Conservation (phyloP, 1,284 basidiomycete genomes). For the Veloporphyrellus conicus region DNA sequence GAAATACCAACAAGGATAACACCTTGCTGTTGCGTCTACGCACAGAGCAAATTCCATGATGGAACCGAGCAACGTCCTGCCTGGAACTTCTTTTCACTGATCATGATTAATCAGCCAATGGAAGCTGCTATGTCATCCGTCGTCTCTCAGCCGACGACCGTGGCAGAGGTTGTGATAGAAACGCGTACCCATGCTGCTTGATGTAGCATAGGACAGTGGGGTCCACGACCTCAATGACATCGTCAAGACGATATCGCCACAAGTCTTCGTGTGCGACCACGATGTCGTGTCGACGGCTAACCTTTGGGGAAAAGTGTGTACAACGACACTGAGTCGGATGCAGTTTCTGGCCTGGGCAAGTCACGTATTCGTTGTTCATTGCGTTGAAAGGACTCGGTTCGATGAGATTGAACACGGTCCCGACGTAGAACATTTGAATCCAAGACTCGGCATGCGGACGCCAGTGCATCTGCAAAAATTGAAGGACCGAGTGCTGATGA, state of each 20-base stretch:
- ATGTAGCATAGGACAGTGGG: conserved; percentile 24
- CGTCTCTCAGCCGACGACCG: background rate
- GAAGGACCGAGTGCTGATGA: background rate
- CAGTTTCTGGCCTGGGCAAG: conserved; percentile 5
- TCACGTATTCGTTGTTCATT: conserved; percentile 17
- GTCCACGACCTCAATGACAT: conserved; percentile 20
- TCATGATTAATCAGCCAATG: conserved; percentile 4
- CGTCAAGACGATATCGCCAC: conserved; percentile 27
- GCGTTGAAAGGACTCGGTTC: conserved; percentile 19
- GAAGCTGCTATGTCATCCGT: conserved; percentile 4
- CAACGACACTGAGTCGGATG: conserved; percentile 9
- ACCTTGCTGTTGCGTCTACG: conserved; percentile 12
- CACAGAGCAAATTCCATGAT: conserved; percentile 18
- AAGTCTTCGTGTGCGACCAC: conserved; percentile 24
- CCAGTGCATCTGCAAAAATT: conserved; percentile 12
- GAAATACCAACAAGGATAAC: conserved; percentile 9
- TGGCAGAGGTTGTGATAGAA: background rate
- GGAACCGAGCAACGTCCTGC: conserved; percentile 10
- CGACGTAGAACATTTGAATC: conserved; percentile 22
- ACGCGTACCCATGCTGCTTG: conserved; percentile 17
- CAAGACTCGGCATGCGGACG: conserved; percentile 16
- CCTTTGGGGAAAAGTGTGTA: conserved; percentile 4
- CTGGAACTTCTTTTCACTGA: conserved; percentile 15
- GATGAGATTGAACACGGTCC: conserved; percentile 12
- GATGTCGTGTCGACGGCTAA: conserved; percentile 20